Base-by-base conservation (phyloP, 441 rosid genomes). In the Populus hybrid region DNA sequence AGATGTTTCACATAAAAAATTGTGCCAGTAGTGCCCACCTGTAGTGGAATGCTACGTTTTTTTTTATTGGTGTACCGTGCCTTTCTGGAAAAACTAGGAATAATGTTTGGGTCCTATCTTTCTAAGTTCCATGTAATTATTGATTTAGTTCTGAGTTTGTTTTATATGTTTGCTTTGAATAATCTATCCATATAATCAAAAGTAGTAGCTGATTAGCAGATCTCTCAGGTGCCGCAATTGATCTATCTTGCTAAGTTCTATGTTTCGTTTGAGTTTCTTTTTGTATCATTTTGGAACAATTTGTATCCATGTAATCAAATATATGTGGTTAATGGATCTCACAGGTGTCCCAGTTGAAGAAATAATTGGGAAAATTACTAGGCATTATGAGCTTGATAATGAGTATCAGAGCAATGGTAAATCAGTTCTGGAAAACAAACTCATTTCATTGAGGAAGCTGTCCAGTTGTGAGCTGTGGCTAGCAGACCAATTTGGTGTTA, bases 341-440 rank as follows among this genome's bases (percentile, higher is more conserved):
- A 32, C 87, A 94, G 97, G 91, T 87, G 88, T 87, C 73, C 80
- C 95, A 34, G 83, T 79, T 70, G 97, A 90, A 87, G 98, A 91
- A 68, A 83, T 97, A 79, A 75, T 90, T 63, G 80, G 63, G 83
- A 90, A 87, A 83, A 71, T 91, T 76, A 79, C 86, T 71, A 70
- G 73, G 78, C 89, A 83, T 82, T 89, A 90, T 76, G 84, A 90
- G 84, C 82, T 73, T 74, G 84, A 86, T 80, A 72, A 36, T 78
- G 86, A 79, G 78, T 77, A 83, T 80, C 82, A 61, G 70, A 80
- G 80, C 57, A 67, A 75, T 82, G 72, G 81, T 38, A 81, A 73
- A 72, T 78, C 83, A 9, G 75, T 26, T 26, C 28, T 71, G 24
- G 88, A 86, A 76, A 83, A 84, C 75, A 88, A 78, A 76, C 71